Base-by-base conservation (phyloP, 495 filamentous ascomycete genomes). In the Penicillium manginii region DNA sequence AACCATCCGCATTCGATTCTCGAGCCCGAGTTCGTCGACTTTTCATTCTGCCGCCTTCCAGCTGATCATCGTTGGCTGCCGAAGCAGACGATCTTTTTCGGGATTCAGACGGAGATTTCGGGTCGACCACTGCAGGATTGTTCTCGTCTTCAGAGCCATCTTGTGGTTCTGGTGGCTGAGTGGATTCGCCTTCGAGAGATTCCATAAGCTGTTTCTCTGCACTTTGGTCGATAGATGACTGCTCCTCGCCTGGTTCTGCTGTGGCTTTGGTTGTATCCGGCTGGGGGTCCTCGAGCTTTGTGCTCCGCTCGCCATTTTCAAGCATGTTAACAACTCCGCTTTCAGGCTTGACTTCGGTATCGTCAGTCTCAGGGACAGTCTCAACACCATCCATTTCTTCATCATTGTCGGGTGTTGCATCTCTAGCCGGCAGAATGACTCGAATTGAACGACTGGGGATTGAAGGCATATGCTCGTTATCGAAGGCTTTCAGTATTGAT, bases 1-100 rank as follows among this genome's bases (percentile, higher is more conserved):
- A 66, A 10, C 63, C 65, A 19, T 90, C 91, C 2, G 73, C 71
- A 57, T 85, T 85, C 6, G 86, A 89, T 50, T 93, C 91, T 35
- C 91, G 83, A 26, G 90, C 87, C 59, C 91, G 84, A 26, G 90
- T 91, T 48, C 93, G 83, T 66, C 93, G 93, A 74, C 91, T 96
- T 64, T 91, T 85, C 64, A 88, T 84, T 46, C 89, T 82, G 4
- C 86, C 83, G 9, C 81, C 84, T 58, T 89, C 80, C 33, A 68
- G 69, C 21, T 75, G 61, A 15, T 86, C 84, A 9, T 79, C 77
- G 40, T 80, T 71, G 14, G 79, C 79, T 31, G 74, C 77, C 9
- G 78, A 77, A 45, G 78, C 76, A 32, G 78, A 81, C 18, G 81
- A 83, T 59, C 82, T 63, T 65, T 84, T 84, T 11, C 80, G 77